Evolutionary conservation across 305 asterid genomes (phyloP).

Genomic region (Salvia sclarea): DNA sequence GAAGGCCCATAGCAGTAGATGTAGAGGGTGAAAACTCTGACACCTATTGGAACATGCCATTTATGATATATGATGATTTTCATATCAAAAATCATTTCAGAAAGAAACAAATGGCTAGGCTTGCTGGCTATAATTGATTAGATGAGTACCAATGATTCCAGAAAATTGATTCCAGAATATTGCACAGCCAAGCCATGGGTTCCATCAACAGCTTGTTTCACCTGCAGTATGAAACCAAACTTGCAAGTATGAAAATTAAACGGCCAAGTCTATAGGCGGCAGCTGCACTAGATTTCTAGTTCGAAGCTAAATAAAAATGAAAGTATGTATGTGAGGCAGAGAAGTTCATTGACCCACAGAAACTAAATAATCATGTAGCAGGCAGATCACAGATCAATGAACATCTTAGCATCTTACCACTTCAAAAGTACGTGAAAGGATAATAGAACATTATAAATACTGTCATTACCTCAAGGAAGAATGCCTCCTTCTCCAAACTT

Average conservation of each 20-base stretch:
- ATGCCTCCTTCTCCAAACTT: constrained; percentile 69
- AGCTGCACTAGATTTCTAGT: constrained; percentile 19
- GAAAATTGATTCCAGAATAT: constrained; percentile 67
- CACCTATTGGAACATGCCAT: constrained; percentile 48
- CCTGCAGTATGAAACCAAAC: constrained; percentile 51
- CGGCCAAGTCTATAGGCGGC: constrained; percentile 7
- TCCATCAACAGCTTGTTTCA: constrained; percentile 72
- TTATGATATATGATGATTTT: no score
- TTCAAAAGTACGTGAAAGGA: constrained; percentile 18
- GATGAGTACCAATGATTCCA: constrained; percentile 77
- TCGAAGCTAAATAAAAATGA: neutral
- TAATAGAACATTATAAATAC: constrained; percentile 16
- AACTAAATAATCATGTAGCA: constrained; percentile 11
- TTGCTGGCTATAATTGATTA: constrained; percentile 23
- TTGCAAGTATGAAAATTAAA: constrained; percentile 22
- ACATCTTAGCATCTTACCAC: constrained; percentile 6
- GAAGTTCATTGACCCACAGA: constrained; percentile 15
- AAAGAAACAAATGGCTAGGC: constrained; percentile 24
- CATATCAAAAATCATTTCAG: constrained; percentile 10
- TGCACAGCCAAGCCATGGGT: constrained; percentile 74
- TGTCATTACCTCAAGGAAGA: constrained; percentile 69
- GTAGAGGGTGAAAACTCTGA: constrained; percentile 96
- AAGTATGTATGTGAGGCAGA: neutral
- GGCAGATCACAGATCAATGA: constrained; percentile 24
- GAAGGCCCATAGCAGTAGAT: constrained; percentile 86